Evolutionary conservation across 1,284 basidiomycete species (phyloP), one percentile per base, ranked within the genome.

Genomic region (Porogramme epimiltina): DNA sequence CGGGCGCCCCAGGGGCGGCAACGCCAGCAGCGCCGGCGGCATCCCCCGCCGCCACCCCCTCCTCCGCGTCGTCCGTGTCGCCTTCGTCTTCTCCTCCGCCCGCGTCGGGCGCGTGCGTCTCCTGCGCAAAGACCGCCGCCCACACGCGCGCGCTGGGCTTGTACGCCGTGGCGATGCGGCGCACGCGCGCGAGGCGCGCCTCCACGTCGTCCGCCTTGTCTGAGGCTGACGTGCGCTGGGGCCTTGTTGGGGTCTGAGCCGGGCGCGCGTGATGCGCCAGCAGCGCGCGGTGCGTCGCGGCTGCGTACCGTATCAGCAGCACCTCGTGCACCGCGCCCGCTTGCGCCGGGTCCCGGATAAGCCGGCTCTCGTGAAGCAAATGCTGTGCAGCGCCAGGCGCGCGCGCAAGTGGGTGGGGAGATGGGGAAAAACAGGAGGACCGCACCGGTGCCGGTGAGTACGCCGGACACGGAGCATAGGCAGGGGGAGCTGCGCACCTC

Each of bases 361-460:
- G 67, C 69, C 81, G 74, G 65, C 80, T 82, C 45, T 78, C 75
- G 44, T 67, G 71, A 42, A 85, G 63, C 46, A 83, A 60, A 47
- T 59, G 66, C 78, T 84, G 66, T 56, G 58, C 53, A 54, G 44
- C 8, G 28, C 44, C 37, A 42, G 18, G n/a, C n/a, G n/a, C n/a
- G n/a, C n/a, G n/a, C n/a, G n/a, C n/a, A n/a, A n/a, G n/a, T n/a
- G n/a, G n/a, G 39, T 39, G 20, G 34, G 40, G 28, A 37, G 16
- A 10, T 6, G 34, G 34, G 5, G 34, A 9, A 6, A 5, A 6
- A 10, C 31, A 18, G 33, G 52, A 45, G 57, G 46, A 55, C 57
- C 57, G 57, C 57, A 59, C 57, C 57, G 45, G 57, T 55, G 18
- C 45, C 43, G 43, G 51, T 42, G 34, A 51, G 49, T 28, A 49